Base-by-base conservation (phyloP, 1,284 basidiomycete species). In the Porodaedalea pini region DNA sequence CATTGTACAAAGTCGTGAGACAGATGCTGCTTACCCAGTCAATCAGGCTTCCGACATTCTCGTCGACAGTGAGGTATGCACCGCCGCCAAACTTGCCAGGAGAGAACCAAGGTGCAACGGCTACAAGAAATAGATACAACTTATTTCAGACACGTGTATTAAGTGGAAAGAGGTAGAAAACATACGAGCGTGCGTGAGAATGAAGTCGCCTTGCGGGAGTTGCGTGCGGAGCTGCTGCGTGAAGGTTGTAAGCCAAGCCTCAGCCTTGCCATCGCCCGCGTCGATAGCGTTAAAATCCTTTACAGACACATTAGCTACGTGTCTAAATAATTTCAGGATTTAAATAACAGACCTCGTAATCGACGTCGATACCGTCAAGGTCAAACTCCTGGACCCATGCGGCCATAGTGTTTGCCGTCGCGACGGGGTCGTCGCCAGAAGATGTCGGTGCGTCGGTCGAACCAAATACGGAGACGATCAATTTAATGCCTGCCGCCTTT, bases 391-490 rank as follows among this genome's bases (percentile, higher is more conserved):
- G 76, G 43, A 81, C 78, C 74, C 75, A 82, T 2, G 69, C 68
- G 10, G 78, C 78, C 70, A 82, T 73, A 3, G 69, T 75, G 61
- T 78, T 71, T 0, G 80, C 81, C 3, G 73, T 71, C 4, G 50
- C 60, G 21, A 70, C 65, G 1, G 78, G 67, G 55, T 81, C 69
- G 4, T 70, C 69, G 13, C 73, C 72, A 0, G 68, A 68, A 6
- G 74, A 70, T 8, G 81, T 82, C 4, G 82, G 83, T 0, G 68
- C 68, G 43, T 81, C 78, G 1, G 79, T 78, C 1, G 76, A 71
- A 4, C 83, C 85, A 59, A 85, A 85, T 1, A 71, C 73, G 23
- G 81, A 80, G 1, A 84, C 82, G 1, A 85, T 70, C 29, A 85
- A 64, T 29, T 77, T 79, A 55, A 85, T 81, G 6, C 81, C 82